Conservation (phyloP, 2,329 filamentous ascomycete genomes). For the Dothideomycetes sp. region DNA sequence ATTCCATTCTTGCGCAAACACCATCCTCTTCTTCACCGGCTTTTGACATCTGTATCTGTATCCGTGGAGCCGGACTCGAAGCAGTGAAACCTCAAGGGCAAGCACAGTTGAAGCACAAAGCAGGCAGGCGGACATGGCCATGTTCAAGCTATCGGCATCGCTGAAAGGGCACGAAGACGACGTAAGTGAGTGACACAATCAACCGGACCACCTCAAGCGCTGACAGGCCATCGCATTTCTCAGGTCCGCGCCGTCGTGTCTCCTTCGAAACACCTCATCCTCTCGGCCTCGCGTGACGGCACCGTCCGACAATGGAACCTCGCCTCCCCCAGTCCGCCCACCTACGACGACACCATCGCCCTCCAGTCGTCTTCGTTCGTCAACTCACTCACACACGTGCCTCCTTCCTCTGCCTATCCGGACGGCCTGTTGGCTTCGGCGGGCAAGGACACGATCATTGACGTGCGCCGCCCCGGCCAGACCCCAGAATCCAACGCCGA, state of each 20-base stretch:
- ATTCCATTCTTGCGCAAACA: no score
- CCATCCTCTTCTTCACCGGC: no score
- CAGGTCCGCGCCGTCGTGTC: slow-evolving; percentile 84
- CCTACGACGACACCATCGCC: slow-evolving; percentile 68
- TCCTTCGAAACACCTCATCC: slow-evolving; percentile 58
- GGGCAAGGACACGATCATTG: slow-evolving; percentile 86
- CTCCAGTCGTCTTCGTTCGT: slow-evolving; percentile 77
- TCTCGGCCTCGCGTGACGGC: slow-evolving; percentile 86
- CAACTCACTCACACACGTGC: slow-evolving; percentile 72
- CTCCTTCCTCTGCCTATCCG: slow-evolving; percentile 57
- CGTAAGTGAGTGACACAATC: slow-evolving; percentile 47
- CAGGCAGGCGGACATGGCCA: no score
- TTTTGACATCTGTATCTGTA: no score
- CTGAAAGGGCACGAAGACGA: slow-evolving; percentile 86
- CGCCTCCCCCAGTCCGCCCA: slow-evolving; percentile 53
- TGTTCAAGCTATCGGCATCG: slow-evolving; percentile 84
- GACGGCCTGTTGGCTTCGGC: slow-evolving; percentile 79
- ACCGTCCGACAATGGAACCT: slow-evolving; percentile 82
- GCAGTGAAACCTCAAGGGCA: no score
- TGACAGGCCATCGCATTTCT: slow-evolving; percentile 1
- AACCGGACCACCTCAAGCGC: slow-evolving; percentile 1
- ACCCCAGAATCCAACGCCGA: slow-evolving; percentile 68
- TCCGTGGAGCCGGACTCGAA: no score
- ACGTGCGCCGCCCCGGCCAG: slow-evolving; percentile 66
- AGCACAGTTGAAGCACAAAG: no score